phyloP scores from a whole-genome alignment of 441 rosid species.

The Croton laevigatus region DNA sequence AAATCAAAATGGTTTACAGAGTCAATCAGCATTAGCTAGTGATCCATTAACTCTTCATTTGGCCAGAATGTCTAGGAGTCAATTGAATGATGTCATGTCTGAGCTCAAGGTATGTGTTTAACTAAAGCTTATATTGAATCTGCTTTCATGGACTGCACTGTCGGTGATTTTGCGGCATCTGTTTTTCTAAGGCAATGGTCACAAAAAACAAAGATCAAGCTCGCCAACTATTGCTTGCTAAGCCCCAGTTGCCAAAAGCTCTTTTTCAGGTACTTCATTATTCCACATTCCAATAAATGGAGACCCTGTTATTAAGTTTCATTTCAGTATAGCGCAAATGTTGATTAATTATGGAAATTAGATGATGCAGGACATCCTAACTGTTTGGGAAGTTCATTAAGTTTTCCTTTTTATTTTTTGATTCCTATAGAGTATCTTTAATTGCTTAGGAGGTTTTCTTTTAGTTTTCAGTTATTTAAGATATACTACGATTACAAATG shows the following conservation, averaged over 20 bases:
- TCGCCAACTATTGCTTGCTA: slow-evolving; percentile 67
- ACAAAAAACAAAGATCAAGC: slow-evolving; percentile 69
- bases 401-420: too few relatives aligned
- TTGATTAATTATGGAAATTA: neutral
- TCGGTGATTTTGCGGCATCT: slow-evolving; percentile 16
- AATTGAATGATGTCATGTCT: slow-evolving; percentile 67
- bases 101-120: slow-evolving; percentile 64
- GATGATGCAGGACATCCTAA: neutral
- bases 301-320: neutral
- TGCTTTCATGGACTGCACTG: slow-evolving; percentile 12
- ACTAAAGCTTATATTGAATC: slow-evolving; percentile 5
- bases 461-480: too few relatives aligned
- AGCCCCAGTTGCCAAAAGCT: slow-evolving; percentile 79
- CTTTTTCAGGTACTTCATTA: slow-evolving; percentile 64
- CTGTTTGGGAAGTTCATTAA: too few relatives aligned
- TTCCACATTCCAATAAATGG: neutral
- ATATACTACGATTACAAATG: too few relatives aligned
- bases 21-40: slow-evolving; percentile 49
- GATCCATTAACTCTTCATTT: slow-evolving; percentile 89
- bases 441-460: too few relatives aligned
- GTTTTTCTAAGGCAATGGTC: slow-evolving; percentile 57
- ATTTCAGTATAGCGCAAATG: neutral
- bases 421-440: too few relatives aligned
- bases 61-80: slow-evolving; percentile 88
- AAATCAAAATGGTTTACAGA: slow-evolving; percentile 46